phyloP scores from a whole-genome alignment of 371 early-diverging fungal species.

The Mucor irregularis region DNA sequence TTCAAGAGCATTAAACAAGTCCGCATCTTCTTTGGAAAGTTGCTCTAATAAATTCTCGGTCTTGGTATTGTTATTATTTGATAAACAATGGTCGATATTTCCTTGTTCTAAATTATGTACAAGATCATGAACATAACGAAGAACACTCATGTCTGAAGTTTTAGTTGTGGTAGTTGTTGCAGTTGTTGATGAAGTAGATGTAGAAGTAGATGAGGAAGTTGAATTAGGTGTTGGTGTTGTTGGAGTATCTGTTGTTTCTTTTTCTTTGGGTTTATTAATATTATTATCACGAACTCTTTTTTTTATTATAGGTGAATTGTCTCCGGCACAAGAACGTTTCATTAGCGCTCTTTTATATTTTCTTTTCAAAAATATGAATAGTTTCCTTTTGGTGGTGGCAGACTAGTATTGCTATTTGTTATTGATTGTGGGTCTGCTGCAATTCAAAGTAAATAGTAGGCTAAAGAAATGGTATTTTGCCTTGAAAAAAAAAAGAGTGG shows the following conservation, averaged over 20 bases:
- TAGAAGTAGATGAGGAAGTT: too few species aligned
- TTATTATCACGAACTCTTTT: slow-evolving; percentile 25
- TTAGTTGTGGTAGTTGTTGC: too few species aligned
- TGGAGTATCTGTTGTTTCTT: slow-evolving; percentile 10
- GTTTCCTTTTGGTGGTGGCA: background rate
- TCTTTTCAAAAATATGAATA: background rate
- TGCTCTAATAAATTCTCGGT: background rate
- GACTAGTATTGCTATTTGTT: background rate
- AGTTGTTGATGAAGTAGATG: slow-evolving; percentile 4
- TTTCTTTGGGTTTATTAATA: too few species aligned
- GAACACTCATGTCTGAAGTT: slow-evolving; percentile 27
- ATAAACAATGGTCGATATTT: slow-evolving; percentile 41
- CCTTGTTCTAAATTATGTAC: slow-evolving; percentile 42
- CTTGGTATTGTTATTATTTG: slow-evolving; percentile 14
- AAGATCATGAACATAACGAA: slow-evolving; percentile 33
- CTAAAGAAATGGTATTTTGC: too few species aligned
- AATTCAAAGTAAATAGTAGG: background rate
- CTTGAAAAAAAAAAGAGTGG: too few species aligned
- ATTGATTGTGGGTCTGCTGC: too few species aligned
- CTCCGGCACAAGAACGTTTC: slow-evolving; percentile 25
- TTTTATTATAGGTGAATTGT: slow-evolving; percentile 20
- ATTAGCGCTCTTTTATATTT: slow-evolving; percentile 15
- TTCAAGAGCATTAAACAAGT: slow-evolving; percentile 24
- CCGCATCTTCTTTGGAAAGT: slow-evolving; percentile 8
- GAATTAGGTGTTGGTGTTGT: background rate